phyloP scores from a whole-genome alignment of 768 basidiomycete genomes.

The Gymnopilus dilepis region DNA sequence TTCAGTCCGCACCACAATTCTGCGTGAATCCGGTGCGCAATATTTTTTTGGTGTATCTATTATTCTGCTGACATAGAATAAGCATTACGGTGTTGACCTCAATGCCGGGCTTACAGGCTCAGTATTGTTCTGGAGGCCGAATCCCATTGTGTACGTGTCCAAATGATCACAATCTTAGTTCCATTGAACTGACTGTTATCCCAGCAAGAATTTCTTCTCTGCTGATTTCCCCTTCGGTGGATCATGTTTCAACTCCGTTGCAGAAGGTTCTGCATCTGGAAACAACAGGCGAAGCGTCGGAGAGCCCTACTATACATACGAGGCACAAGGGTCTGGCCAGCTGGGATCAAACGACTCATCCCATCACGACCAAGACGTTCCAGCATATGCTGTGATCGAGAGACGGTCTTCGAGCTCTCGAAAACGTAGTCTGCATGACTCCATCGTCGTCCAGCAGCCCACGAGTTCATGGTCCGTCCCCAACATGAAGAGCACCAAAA shows the following conservation, averaged over 20 bases:
- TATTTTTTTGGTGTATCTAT: not conserved
- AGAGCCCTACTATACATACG: slow-evolving; percentile 4
- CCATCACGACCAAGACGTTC: not conserved
- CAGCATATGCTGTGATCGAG: slow-evolving; percentile 8
- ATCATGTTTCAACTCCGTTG: slow-evolving; percentile 10
- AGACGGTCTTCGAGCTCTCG: slow-evolving; percentile 1
- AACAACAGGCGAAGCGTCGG: slow-evolving; percentile 2
- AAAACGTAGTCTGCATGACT: not conserved
- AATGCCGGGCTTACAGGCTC: slow-evolving; percentile 29
- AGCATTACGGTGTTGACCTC: slow-evolving; percentile 21
- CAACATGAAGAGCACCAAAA: no score
- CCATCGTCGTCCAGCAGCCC: slow-evolving; percentile 3
- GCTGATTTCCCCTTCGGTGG: slow-evolving; percentile 13
- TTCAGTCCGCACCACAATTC: slow-evolving; percentile 11
- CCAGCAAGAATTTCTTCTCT: slow-evolving; percentile 9
- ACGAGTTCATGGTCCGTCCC: not conserved
- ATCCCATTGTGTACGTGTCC: slow-evolving; percentile 14
- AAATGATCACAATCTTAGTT: not conserved
- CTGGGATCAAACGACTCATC: slow-evolving; percentile 8
- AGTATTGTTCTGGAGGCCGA: slow-evolving; percentile 23
- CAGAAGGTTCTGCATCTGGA: slow-evolving; percentile 11
- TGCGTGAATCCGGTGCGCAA: slow-evolving; percentile 12
- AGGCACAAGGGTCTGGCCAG: slow-evolving; percentile 9
- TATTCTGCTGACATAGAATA: not conserved
- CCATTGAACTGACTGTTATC: not conserved